These are phyloP conservation scores for Suhomyces emberorum DNA, from an alignment of 805 yeast species.

Conservation along the genomic window DNA sequence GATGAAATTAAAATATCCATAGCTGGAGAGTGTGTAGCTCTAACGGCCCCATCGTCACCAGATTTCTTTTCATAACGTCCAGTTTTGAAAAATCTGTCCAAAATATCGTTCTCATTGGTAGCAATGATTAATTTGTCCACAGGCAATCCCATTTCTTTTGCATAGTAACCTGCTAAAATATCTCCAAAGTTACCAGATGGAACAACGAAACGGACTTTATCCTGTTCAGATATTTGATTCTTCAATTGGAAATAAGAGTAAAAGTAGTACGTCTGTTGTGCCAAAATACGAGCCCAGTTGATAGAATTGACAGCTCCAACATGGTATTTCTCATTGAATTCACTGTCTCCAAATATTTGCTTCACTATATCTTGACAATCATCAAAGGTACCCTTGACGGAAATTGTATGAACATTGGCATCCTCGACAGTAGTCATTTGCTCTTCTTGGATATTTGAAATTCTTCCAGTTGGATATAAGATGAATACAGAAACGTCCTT, in stretches of 20 bases:
- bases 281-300: slow-evolving; percentile 98
- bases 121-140: slow-evolving; percentile 84
- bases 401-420: slow-evolving; percentile 87
- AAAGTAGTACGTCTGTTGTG: slow-evolving; percentile 96
- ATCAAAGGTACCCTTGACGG: slow-evolving; percentile 95
- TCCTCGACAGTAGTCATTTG: slow-evolving; percentile 98
- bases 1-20: slow-evolving; percentile 97
- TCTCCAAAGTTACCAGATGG: slow-evolving; percentile 99
- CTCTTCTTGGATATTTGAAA: slow-evolving; percentile 95
- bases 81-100: slow-evolving; percentile 85
- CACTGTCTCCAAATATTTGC: slow-evolving; percentile 83
- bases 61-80: slow-evolving; percentile 79
- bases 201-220: slow-evolving; percentile 77
- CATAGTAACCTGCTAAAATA: slow-evolving; percentile 93
- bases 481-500: slow-evolving; percentile 97
- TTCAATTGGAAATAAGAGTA: slow-evolving; percentile 80
- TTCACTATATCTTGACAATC: slow-evolving; percentile 98
- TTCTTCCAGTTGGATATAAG: slow-evolving; percentile 94
- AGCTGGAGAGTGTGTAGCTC: slow-evolving; percentile 93
- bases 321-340: slow-evolving; percentile 85
- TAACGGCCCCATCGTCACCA: slow-evolving; percentile 48
- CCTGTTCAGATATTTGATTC: slow-evolving; percentile 22
- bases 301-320: slow-evolving; percentile 98
- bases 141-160: slow-evolving; percentile 94
- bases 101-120: slow-evolving; percentile 92